These are phyloP conservation scores for Talaromyces liani DNA, from an alignment of 495 filamentous ascomycete genomes.

Conservation along the genomic window DNA sequence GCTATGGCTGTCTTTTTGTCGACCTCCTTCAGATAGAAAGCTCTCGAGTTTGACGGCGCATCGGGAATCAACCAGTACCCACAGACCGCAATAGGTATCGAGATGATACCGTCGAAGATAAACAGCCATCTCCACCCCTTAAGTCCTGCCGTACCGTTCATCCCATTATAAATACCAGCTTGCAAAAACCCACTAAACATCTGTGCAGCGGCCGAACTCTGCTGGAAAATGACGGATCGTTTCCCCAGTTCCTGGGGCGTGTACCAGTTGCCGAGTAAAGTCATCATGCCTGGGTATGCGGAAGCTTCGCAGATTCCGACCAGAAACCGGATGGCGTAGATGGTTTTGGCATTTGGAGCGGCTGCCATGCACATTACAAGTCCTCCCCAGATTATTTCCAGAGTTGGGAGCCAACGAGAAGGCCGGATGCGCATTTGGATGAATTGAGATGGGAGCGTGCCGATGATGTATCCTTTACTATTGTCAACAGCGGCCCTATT, in stretches of 20 bases:
- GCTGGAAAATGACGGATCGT: conserved; percentile 30
- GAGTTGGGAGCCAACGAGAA: conserved; percentile 45
- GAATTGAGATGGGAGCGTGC: conserved; percentile 5
- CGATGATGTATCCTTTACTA: conserved; percentile 1
- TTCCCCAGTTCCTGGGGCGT: conserved; percentile 23
- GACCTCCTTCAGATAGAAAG: conserved; percentile 23
- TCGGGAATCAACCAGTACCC: conserved; percentile 21
- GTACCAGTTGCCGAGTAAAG: conserved; percentile 46
- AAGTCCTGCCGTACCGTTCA: conserved; percentile 30
- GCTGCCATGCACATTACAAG: conserved; percentile 29
- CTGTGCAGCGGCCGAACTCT: conserved; percentile 16
- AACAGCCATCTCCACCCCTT: conserved; percentile 37
- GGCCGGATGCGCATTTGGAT: conserved; percentile 29
- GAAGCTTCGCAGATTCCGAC: conserved; percentile 39
- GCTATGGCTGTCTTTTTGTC: conserved; percentile 15
- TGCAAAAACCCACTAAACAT: conserved; percentile 47
- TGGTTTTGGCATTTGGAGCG: conserved; percentile 26
- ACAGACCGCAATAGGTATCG: conserved; percentile 29
- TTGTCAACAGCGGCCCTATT: too few species aligned
- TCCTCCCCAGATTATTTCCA: conserved; percentile 43
- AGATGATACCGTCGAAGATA: conserved; percentile 41
- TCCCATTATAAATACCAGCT: conserved; percentile 34
- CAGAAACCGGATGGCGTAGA: conserved; percentile 44
- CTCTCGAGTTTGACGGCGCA: conserved; percentile 17
- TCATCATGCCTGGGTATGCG: conserved; percentile 42